Evolutionary conservation across 352 stramenopile species (phyloP).

Genomic region (Thalassiosira hispida): DNA sequence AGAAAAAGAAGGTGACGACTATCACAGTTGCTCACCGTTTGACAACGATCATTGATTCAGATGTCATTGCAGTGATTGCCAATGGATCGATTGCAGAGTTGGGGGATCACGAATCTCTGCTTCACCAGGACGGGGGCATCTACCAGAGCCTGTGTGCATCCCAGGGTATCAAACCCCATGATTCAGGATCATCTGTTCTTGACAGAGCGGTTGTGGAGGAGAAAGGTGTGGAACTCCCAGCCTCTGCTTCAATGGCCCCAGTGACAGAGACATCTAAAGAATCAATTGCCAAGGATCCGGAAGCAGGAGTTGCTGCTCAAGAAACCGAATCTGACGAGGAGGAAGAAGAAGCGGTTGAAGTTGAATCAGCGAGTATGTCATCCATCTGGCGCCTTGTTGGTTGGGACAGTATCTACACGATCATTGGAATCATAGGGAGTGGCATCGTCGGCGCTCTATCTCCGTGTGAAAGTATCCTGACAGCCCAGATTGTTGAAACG

Average conservation of each 20-base stretch:
- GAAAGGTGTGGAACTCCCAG: neutral
- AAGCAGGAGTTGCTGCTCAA: constrained; percentile 4
- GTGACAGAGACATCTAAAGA: neutral
- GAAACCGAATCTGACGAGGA: constrained; percentile 4
- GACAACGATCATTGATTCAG: constrained; percentile 81
- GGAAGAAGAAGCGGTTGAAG: constrained; percentile 6
- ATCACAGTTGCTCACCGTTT: constrained; percentile 87
- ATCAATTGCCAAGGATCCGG: constrained; percentile 6
- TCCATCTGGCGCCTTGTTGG: constrained; percentile 44
- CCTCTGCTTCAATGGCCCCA: neutral
- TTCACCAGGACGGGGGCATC: constrained; percentile 66
- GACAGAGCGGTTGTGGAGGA: neutral
- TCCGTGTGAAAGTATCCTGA: constrained; percentile 58
- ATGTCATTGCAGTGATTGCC: constrained; percentile 74
- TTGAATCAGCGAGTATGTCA: constrained; percentile 26
- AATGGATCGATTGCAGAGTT: constrained; percentile 81
- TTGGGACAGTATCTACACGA: constrained; percentile 34
- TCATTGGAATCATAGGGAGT: constrained; percentile 48
- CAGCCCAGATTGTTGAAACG: constrained; percentile 49
- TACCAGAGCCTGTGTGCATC: constrained; percentile 50
- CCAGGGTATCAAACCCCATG: constrained; percentile 42
- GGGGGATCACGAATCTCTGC: constrained; percentile 87
- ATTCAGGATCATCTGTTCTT: neutral
- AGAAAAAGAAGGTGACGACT: constrained; percentile 44
- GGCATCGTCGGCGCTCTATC: constrained; percentile 46